These are phyloP conservation scores for Grosmannia clavigera DNA, from an alignment of 2,329 filamentous ascomycete genomes.

Conservation along the genomic window DNA sequence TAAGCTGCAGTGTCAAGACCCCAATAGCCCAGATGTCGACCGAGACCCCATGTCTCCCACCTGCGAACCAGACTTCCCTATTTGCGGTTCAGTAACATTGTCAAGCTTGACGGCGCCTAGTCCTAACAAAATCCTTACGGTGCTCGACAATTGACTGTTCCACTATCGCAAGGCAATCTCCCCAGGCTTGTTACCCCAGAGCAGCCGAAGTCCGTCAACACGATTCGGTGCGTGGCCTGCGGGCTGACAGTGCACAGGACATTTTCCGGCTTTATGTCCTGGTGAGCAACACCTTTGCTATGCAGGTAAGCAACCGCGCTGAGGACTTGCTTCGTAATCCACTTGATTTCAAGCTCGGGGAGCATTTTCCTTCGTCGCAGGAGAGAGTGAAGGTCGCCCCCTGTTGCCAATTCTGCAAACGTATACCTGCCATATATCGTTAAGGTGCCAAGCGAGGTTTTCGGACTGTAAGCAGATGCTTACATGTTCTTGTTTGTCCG, in stretches of 20 bases:
- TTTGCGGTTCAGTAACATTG: background rate
- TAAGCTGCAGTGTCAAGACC: conserved; percentile 26
- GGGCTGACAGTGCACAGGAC: conserved; percentile 36
- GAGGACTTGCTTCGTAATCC: conserved; percentile 35
- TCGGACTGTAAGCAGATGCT: conserved; percentile 9
- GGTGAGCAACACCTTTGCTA: conserved; percentile 34
- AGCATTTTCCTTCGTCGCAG: conserved; percentile 23
- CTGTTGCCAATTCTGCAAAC: conserved; percentile 43
- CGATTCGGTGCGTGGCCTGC: conserved; percentile 29
- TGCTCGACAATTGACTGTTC: conserved; percentile 34
- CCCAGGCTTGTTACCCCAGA: conserved; percentile 29
- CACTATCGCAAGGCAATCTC: conserved; percentile 31
- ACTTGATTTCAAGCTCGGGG: conserved; percentile 29
- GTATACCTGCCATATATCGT: conserved; percentile 30
- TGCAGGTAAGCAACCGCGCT: conserved; percentile 35
- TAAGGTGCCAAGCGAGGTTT: conserved; percentile 2
- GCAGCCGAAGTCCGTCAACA: conserved; percentile 40
- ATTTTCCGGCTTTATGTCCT: conserved; percentile 43
- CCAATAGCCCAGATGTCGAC: conserved; percentile 44
- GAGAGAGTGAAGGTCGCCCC: conserved; percentile 41
- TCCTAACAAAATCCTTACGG: conserved; percentile 24
- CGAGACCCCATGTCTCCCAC: conserved; percentile 19
- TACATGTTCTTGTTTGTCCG: conserved; percentile 34
- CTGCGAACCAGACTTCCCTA: conserved; percentile 26
- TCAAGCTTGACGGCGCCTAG: background rate